These are phyloP conservation scores for Calycina marina DNA, from an alignment of 2,329 filamentous ascomycete genomes.

Conservation along the genomic window DNA sequence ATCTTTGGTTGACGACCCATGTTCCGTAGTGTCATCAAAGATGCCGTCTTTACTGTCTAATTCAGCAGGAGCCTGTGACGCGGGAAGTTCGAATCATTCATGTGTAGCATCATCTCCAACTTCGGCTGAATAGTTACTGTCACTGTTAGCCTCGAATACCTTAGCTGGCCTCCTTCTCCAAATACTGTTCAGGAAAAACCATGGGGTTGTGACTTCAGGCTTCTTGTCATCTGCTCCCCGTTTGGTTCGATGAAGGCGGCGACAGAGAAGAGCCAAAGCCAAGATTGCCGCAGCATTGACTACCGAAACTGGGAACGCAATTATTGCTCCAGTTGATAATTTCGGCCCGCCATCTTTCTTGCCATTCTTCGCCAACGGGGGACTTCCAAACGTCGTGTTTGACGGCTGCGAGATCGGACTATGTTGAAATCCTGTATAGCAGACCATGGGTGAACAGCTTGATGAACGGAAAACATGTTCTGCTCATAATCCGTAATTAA, in stretches of 20 bases:
- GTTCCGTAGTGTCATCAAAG: constrained; percentile 12
- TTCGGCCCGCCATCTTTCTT: constrained; percentile 2
- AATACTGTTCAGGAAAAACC: constrained; percentile 20
- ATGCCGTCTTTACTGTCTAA: constrained; percentile 16
- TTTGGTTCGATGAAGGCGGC: constrained; percentile 8
- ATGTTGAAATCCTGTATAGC: constrained; percentile 15
- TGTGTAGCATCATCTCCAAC: constrained; percentile 14
- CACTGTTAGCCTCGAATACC: constrained; percentile 36
- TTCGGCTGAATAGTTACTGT: constrained; percentile 31
- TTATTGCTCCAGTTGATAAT: constrained; percentile 13
- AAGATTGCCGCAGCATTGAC: constrained; percentile 7
- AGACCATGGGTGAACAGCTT: constrained; percentile 17
- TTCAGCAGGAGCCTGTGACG: constrained; percentile 14
- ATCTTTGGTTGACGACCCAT: constrained; percentile 15
- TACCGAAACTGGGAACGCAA: constrained; percentile 14
- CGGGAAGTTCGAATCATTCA: constrained; percentile 16
- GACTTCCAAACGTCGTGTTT: constrained; percentile 14
- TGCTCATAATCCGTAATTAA: constrained; percentile 23
- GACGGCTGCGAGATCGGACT: constrained; percentile 9
- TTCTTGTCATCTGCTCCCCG: constrained; percentile 14
- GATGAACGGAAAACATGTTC: constrained; percentile 20
- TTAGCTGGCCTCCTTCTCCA: constrained; percentile 29
- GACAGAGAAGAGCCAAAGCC: constrained; percentile 7
- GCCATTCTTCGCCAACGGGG: not conserved
- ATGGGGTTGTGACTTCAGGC: constrained; percentile 7